These are phyloP conservation scores for Clonostachys rosea DNA, from an alignment of 2,329 filamentous ascomycete species.

Conservation along the genomic window DNA sequence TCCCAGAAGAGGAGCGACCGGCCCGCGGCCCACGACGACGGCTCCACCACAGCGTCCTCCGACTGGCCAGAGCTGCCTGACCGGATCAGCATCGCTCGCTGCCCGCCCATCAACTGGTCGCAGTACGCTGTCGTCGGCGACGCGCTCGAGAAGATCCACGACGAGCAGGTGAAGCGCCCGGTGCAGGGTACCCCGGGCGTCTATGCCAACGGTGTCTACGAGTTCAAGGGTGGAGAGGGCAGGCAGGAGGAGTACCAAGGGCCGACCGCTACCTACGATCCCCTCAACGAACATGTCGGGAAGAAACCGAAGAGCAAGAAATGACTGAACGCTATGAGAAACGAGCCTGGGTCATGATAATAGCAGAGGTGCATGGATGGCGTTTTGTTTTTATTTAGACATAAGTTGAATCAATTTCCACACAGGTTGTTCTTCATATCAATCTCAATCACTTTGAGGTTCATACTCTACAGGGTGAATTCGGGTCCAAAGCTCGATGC, in stretches of 20 bases:
- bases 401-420: no score
- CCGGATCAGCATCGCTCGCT: constrained; percentile 73
- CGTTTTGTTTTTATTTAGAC: no score
- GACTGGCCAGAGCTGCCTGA: constrained; percentile 2
- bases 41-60: background rate
- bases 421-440: no score
- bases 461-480: no score
- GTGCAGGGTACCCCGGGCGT: constrained; percentile 46
- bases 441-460: no score
- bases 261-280: constrained; percentile 52
- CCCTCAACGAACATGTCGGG: constrained; percentile 35
- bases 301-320: constrained; percentile 1
- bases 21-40: constrained; percentile 11
- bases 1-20: constrained; percentile 6
- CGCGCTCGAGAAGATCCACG: constrained; percentile 77
- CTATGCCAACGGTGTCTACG: constrained; percentile 39
- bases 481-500: no score
- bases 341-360: no score
- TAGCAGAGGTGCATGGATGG: no score
- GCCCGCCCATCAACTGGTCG: constrained; percentile 88
- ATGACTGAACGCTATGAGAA: background rate
- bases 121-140: constrained; percentile 85
- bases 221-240: constrained; percentile 40
- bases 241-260: constrained; percentile 41
- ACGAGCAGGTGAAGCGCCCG: constrained; percentile 69